Conservation (phyloP, 2,329 filamentous ascomycete species). For the Elsinoe arachidis region DNA sequence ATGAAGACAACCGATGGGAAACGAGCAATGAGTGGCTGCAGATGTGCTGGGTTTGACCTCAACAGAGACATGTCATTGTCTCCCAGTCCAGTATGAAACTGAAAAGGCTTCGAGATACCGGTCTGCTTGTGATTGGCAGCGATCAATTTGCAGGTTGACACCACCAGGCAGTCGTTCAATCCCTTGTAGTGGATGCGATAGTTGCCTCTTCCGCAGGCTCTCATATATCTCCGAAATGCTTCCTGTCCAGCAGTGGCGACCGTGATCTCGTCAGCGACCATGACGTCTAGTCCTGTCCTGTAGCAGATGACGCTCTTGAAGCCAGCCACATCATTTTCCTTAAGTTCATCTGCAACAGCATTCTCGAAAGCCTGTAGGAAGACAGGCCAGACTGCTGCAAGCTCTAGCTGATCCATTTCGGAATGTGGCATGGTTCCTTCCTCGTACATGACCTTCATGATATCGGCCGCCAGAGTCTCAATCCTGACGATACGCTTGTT, state of each 20-base stretch:
- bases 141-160: slow-evolving; percentile 53
- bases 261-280: slow-evolving; percentile 38
- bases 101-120: slow-evolving; percentile 58
- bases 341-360: slow-evolving; percentile 49
- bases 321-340: slow-evolving; percentile 60
- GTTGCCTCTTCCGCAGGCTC: slow-evolving; percentile 29
- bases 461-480: slow-evolving; percentile 58
- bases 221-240: slow-evolving; percentile 33
- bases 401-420: slow-evolving; percentile 24
- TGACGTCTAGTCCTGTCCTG: slow-evolving; percentile 60
- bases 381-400: slow-evolving; percentile 28
- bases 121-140: slow-evolving; percentile 33
- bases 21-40: slow-evolving; percentile 63
- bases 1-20: slow-evolving; percentile 66
- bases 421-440: slow-evolving; percentile 23
- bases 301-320: slow-evolving; percentile 85
- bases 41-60: slow-evolving; percentile 62
- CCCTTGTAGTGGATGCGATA: slow-evolving; percentile 53
- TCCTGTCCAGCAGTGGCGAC: slow-evolving; percentile 24
- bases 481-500: slow-evolving; percentile 71
- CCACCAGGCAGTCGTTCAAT: slow-evolving; percentile 63
- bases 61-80: slow-evolving; percentile 68
- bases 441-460: slow-evolving; percentile 44
- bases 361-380: slow-evolving; percentile 45
- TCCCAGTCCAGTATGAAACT: slow-evolving; percentile 76